Evolutionary conservation across 495 filamentous ascomycete species (phyloP).

Genomic region (Mytilinidion resinicola): DNA sequence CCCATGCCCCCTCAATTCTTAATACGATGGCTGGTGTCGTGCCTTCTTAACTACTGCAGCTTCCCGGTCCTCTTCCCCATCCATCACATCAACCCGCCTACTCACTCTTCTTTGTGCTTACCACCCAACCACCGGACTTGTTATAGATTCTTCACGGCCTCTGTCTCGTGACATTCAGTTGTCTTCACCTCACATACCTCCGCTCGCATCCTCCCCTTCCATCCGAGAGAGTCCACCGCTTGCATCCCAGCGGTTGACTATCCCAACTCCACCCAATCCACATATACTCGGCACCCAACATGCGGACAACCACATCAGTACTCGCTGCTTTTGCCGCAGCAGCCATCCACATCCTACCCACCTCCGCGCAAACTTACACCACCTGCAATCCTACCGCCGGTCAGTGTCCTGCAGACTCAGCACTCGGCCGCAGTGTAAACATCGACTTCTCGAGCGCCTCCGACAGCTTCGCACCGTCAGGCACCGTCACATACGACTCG

Average conservation of each 20-base stretch:
- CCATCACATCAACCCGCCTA: not conserved
- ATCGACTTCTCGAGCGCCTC: slow-evolving; percentile 76
- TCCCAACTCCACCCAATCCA: not conserved
- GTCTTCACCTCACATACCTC: not conserved
- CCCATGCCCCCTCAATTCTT: slow-evolving; percentile 9
- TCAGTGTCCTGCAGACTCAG: slow-evolving; percentile 69
- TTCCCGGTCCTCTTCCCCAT: not conserved
- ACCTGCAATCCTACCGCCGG: slow-evolving; percentile 63
- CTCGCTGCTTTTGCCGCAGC: slow-evolving; percentile 19
- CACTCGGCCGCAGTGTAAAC: slow-evolving; percentile 68
- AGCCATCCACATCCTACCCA: slow-evolving; percentile 24
- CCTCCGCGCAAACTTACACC: slow-evolving; percentile 65
- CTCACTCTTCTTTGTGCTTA: not conserved
- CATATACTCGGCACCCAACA: slow-evolving; percentile 12
- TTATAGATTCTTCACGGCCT: not conserved
- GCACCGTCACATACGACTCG: slow-evolving; percentile 61
- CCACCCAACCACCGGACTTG: not conserved
- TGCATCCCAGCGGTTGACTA: not conserved
- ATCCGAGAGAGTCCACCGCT: not conserved
- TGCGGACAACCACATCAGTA: slow-evolving; percentile 16
- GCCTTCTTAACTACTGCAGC: slow-evolving; percentile 21
- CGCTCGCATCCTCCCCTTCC: not conserved
- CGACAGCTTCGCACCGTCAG: slow-evolving; percentile 61
- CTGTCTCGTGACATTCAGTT: no score
- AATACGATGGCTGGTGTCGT: slow-evolving; percentile 20